Base-by-base conservation (phyloP, 768 basidiomycete genomes). In the Auricularia cornea region DNA sequence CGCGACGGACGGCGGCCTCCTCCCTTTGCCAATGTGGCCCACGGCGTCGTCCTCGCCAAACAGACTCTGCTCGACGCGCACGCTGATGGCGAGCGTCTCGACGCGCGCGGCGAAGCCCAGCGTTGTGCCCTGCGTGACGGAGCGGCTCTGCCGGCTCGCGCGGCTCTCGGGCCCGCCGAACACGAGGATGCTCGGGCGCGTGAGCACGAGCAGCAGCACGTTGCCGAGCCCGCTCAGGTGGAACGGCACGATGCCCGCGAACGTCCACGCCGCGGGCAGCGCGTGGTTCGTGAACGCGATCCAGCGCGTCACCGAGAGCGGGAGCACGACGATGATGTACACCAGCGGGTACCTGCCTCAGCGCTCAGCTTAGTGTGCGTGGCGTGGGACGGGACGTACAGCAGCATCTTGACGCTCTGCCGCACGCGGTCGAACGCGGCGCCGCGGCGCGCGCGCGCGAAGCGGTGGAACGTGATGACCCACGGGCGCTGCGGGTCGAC, bases 251-350 rank as follows among this genome's bases (percentile, higher is more conserved):
- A 69, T 64, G 31, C 71, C 74, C 26, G 69, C 68, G 44, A 80
- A 72, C 11, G 71, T 76, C 28, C 73, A 73, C 12, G 73, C 71
- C 0, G 75, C 67, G 1, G 74, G 64, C 44, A 3, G 60, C 62
- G 26, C 63, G 59, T n/a, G 62, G 23, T 30, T 26, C 2, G 18
- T 31, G 64, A 78, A 78, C 8, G 65, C 65, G 30, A 73, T 72
- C 77, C 78, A 81, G 44, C 79, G 78, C 16, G 74, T 70, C 57
- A 79, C 65, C 63, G 76, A 76, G 16, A 79, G 66, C 0, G 80
- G 79, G 5, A 81, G 72, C 56, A 79, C 68, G 40, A 76, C 63
- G 18, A 79, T 31, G 52, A 71, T 74, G 65, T 79, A 79, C 2
- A 73, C 70, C 23, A 74, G 32, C 2, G 79, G 80, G 65, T 80